Evolutionary conservation across 768 basidiomycete species (phyloP).

Genomic region (Pholiota microspora): DNA sequence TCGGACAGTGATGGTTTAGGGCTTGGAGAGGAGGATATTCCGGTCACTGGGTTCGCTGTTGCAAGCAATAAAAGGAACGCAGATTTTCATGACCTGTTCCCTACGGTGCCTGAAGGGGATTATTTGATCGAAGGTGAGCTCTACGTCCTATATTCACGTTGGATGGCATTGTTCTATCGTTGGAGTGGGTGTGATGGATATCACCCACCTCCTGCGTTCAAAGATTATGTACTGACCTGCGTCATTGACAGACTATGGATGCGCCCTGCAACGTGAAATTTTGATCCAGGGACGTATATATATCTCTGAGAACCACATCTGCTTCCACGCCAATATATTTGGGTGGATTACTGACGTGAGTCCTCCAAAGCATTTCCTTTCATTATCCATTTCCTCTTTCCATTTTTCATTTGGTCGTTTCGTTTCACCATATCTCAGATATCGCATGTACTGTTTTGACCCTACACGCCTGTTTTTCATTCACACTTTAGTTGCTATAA

Average conservation of each 20-base stretch:
- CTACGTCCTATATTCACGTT: too few species aligned
- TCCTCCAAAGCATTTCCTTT: not conserved
- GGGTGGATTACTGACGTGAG: conserved; percentile 98
- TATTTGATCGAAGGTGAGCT: conserved; percentile 96
- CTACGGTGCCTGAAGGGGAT: conserved; percentile 87
- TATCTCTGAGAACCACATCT: conserved; percentile 98
- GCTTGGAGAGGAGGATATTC: conserved; percentile 72
- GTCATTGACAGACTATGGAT: conserved; percentile 80
- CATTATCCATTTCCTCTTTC: not conserved
- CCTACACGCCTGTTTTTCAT: not conserved
- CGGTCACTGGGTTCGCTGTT: conserved; percentile 96
- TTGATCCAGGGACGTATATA: conserved; percentile 94
- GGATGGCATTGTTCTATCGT: too few species aligned
- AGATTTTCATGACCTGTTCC: conserved; percentile 95
- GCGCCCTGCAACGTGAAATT: conserved; percentile 94
- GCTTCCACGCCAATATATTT: conserved; percentile 98
- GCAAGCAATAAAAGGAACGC: conserved; percentile 93
- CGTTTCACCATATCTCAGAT: not conserved
- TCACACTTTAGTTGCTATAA: not conserved
- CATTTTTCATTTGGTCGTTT: not conserved
- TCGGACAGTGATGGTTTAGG: conserved; percentile 33
- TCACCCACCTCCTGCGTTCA: not conserved
- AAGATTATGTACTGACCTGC: not conserved
- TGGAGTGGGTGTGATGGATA: too few species aligned
- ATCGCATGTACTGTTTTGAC: not conserved